phyloP scores from a whole-genome alignment of 176 grass and related monocot genomes.

The Ampelocalamus luodianensis region DNA sequence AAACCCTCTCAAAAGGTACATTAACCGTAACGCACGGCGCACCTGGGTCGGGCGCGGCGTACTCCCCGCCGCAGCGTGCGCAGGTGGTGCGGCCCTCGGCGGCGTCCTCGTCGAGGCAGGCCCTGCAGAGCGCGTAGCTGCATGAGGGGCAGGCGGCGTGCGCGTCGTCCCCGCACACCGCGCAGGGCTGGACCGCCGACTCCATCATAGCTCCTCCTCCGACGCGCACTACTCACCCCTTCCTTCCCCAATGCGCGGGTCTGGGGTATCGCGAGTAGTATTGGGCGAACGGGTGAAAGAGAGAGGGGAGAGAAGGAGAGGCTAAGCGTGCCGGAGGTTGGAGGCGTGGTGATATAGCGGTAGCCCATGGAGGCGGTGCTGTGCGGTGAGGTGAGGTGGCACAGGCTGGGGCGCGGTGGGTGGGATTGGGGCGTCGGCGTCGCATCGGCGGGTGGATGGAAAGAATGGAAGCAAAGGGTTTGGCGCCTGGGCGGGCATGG shows the following conservation, averaged over 20 bases:
- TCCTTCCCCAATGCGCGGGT: conserved; percentile 28
- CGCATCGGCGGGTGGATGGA: conserved; percentile 87
- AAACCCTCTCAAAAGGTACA: neutral
- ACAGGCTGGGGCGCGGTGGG: conserved; percentile 44
- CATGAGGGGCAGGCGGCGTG: conserved; percentile 82
- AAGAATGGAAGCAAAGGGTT: conserved; percentile 94
- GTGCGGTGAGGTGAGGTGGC: conserved; percentile 47
- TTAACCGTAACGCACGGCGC: neutral
- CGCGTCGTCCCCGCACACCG: conserved; percentile 75
- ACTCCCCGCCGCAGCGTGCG: conserved; percentile 75
- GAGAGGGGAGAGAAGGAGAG: neutral
- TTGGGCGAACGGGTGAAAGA: neutral
- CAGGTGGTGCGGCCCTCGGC: conserved; percentile 70
- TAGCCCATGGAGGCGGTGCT: too few relatives aligned
- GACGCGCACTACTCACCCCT: conserved; percentile 8
- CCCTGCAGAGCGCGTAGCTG: conserved; percentile 79
- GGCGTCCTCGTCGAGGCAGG: conserved; percentile 83
- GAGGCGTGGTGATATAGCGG: conserved; percentile 56
- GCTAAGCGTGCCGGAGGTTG: conserved; percentile 64
- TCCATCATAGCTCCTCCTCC: conserved; percentile 53
- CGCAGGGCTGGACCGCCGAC: conserved; percentile 57
- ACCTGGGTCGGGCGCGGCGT: conserved; percentile 49
- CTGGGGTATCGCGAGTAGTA: neutral
- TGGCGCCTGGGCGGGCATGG: conserved; percentile 37
- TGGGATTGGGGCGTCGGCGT: conserved; percentile 77